A percentile compares a stretch with the other conserved stretches of the same genome.
These are phyloP conservation scores for Phialemoniopsis sp. DNA, from an alignment of 2,329 filamentous ascomycete genomes.

Conservation along the genomic window DNA sequence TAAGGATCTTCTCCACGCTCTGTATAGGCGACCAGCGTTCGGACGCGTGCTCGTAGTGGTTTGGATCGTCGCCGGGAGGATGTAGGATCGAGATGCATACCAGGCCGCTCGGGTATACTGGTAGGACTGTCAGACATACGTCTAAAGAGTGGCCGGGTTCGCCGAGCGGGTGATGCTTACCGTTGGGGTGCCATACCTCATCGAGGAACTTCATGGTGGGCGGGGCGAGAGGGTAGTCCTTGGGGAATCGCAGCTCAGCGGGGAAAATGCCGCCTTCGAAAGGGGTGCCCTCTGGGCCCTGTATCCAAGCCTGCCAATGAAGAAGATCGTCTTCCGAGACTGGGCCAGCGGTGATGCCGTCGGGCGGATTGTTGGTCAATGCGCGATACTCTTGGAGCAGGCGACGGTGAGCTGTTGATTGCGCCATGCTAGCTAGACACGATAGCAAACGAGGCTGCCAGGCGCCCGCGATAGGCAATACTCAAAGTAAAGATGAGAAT, in stretches of 20 bases:
- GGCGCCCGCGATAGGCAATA: no score
- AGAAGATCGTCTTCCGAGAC: conserved; percentile 93
- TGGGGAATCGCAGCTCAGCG: conserved; percentile 89
- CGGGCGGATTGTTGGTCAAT: conserved; percentile 91
- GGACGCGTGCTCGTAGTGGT: conserved; percentile 94
- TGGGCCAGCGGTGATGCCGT: conserved; percentile 93
- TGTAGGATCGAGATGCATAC: conserved; percentile 99
- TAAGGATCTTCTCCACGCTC: conserved; percentile 94
- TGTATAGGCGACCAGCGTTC: conserved; percentile 97
- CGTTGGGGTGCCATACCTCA: conserved; percentile 95
- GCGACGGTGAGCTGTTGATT: conserved; percentile 66
- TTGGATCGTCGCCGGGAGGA: conserved; percentile 92
- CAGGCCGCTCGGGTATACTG: conserved; percentile 86
- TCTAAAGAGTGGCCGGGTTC: no score
- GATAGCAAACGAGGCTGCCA: no score
- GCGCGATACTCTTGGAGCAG: conserved; percentile 96
- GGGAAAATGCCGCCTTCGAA: conserved; percentile 96
- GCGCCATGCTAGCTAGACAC: conserved; percentile 48
- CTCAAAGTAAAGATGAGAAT: no score
- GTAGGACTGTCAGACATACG: background rate
- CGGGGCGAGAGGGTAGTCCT: conserved; percentile 94
- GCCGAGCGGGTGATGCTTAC: conserved; percentile 38
- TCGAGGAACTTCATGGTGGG: conserved; percentile 95
- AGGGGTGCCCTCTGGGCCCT: conserved; percentile 91
- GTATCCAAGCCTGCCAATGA: conserved; percentile 93